These are phyloP conservation scores for Rubia tinctorum DNA, from an alignment of 305 asterid genomes.

Conservation along the genomic window DNA sequence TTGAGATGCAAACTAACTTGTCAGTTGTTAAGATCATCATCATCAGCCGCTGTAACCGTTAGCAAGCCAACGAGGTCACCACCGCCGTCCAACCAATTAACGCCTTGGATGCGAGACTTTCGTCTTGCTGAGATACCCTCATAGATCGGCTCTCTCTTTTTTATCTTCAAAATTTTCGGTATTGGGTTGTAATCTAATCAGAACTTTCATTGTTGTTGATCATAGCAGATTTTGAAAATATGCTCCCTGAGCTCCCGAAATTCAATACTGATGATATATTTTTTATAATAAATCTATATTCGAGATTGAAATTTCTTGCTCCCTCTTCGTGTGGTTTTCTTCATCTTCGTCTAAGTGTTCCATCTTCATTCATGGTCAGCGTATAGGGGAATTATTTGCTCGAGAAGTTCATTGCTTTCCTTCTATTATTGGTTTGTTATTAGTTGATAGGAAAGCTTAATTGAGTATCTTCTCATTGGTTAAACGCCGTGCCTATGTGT, in stretches of 20 bases:
- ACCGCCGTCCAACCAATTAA: conserved; percentile 27
- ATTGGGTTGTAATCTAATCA: not conserved
- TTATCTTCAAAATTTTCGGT: not conserved
- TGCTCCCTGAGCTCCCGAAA: not conserved
- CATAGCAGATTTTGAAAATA: not conserved
- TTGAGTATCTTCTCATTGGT: not conserved
- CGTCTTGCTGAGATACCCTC: conserved; percentile 40
- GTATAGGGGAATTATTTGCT: not conserved
- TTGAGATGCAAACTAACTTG: conserved; percentile 26
- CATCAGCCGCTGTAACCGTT: conserved; percentile 21
- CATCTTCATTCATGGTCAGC: not conserved
- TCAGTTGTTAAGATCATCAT: conserved; percentile 9
- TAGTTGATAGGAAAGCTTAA: not conserved
- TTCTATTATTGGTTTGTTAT: not conserved
- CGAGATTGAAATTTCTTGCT: not conserved
- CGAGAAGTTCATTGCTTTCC: not conserved
- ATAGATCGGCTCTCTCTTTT: not conserved
- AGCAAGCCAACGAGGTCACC: conserved; percentile 17
- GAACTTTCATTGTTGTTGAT: not conserved
- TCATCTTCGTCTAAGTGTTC: not conserved
- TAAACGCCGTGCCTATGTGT: not conserved
- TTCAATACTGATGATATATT: not conserved
- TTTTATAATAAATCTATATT: not conserved
- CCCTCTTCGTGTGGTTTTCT: not conserved
- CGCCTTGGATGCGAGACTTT: conserved; percentile 37